phyloP scores from a whole-genome alignment of 2,329 filamentous ascomycete genomes.

The Parafenestella ontariensis region DNA sequence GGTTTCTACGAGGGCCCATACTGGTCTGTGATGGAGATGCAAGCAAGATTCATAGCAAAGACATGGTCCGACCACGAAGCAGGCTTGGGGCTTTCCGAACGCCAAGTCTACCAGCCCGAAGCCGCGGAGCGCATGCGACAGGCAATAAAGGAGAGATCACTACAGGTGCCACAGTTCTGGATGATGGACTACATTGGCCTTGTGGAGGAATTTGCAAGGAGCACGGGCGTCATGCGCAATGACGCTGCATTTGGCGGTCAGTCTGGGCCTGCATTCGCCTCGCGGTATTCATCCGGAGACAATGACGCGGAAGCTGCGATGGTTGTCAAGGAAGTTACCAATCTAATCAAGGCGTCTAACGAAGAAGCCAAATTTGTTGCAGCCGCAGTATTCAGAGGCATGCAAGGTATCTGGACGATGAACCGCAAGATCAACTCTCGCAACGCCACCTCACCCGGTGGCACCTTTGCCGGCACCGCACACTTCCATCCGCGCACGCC shows the following conservation, averaged over 20 bases:
- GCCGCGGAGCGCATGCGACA: conserved; percentile 53
- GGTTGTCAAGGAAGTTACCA: conserved; percentile 56
- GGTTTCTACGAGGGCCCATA: conserved; percentile 86
- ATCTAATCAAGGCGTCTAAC: conserved; percentile 53
- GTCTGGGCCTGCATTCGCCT: conserved; percentile 56
- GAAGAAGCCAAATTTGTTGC: conserved; percentile 63
- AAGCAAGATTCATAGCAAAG: conserved; percentile 71
- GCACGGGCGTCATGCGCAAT: conserved; percentile 60
- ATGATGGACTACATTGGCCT: conserved; percentile 83
- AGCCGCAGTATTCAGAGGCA: conserved; percentile 71
- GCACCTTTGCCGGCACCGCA: conserved; percentile 69
- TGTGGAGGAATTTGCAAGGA: conserved; percentile 72
- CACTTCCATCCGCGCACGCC: conserved; percentile 68
- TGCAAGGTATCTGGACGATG: conserved; percentile 74
- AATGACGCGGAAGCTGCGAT: conserved; percentile 51
- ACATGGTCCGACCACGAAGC: conserved; percentile 59
- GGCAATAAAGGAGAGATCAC: conserved; percentile 33
- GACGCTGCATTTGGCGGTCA: conserved; percentile 50
- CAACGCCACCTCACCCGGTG: conserved; percentile 66
- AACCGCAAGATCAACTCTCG: conserved; percentile 63
- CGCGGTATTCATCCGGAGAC: conserved; percentile 37
- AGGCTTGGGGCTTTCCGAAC: conserved; percentile 19
- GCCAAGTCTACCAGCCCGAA: conserved; percentile 24
- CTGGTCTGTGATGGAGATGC: conserved; percentile 89
- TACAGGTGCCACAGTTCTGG: conserved; percentile 72